Percentiles rank a stretch among this genome's conserved stretches.
These are phyloP conservation scores for Protomyces lactucae-debilis DNA, from an alignment of 1,139 yeast species.

Conservation along the genomic window DNA sequence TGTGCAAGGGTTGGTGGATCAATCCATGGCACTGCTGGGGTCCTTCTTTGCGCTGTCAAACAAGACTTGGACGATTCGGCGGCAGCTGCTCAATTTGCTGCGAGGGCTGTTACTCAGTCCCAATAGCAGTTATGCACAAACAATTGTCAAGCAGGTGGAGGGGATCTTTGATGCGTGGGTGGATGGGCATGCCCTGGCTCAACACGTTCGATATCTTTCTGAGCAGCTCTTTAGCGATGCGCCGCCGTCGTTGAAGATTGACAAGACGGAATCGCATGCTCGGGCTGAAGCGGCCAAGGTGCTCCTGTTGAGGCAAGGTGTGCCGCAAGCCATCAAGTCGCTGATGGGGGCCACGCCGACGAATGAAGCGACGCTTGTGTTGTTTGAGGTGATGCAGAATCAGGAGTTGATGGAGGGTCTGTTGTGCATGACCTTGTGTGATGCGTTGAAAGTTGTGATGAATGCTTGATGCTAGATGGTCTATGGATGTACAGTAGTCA, in stretches of 20 bases:
- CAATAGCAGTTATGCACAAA: slow-evolving; percentile 10
- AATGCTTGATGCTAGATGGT: neutral
- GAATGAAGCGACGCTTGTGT: slow-evolving; percentile 10
- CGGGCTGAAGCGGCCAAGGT: slow-evolving; percentile 10
- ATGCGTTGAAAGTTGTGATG: neutral
- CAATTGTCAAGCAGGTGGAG: slow-evolving; percentile 7
- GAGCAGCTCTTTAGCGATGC: slow-evolving; percentile 4
- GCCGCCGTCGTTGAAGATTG: neutral
- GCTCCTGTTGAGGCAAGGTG: slow-evolving; percentile 6
- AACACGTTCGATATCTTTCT: neutral
- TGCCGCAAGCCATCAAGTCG: slow-evolving; percentile 16
- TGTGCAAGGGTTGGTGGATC: slow-evolving; percentile 10
- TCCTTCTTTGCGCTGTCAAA: slow-evolving; percentile 7
- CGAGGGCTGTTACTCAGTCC: slow-evolving; percentile 8
- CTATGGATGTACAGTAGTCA: too few relatives aligned
- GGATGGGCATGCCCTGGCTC: slow-evolving; percentile 11
- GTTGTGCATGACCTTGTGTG: neutral
- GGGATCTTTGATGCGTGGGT: slow-evolving; percentile 5
- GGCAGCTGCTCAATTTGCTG: slow-evolving; percentile 12
- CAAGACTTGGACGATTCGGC: slow-evolving; percentile 21
- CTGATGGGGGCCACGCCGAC: slow-evolving; percentile 20
- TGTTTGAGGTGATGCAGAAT: slow-evolving; percentile 21
- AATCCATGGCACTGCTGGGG: slow-evolving; percentile 17
- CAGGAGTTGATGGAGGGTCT: slow-evolving; percentile 8
- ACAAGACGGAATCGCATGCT: neutral